Percentiles rank a stretch among this genome's conserved stretches.
These are phyloP conservation scores for Climacium dendroides DNA, from an alignment of 225 moss, liverwort and hornwort genomes.

Conservation along the genomic window DNA sequence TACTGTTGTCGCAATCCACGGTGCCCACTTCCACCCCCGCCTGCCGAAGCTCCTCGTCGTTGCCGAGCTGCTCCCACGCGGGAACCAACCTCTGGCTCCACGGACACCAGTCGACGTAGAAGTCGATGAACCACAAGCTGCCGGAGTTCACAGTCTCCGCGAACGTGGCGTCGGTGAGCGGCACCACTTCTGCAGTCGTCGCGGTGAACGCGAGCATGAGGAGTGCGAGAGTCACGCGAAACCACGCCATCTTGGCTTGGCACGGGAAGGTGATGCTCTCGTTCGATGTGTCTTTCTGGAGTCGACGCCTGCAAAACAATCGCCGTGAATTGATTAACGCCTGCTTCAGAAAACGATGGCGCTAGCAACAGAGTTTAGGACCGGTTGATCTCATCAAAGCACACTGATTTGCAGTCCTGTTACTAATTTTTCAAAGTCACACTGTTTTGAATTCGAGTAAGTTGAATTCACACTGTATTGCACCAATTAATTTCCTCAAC, in stretches of 20 bases:
- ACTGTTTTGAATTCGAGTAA: neutral
- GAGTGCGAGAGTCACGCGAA: neutral
- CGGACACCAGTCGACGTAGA: conserved; percentile 63
- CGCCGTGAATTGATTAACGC: neutral
- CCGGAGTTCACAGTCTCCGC: conserved; percentile 51
- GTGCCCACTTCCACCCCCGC: conserved; percentile 48
- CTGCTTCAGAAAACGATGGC: neutral
- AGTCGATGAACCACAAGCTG: conserved; percentile 76
- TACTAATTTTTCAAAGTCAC: neutral
- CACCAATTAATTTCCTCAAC: neutral
- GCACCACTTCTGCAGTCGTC: conserved; percentile 27
- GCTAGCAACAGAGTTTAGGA: neutral
- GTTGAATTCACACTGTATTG: neutral
- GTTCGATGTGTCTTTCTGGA: neutral
- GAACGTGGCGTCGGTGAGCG: conserved; percentile 59
- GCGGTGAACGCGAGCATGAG: neutral
- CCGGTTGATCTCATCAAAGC: neutral
- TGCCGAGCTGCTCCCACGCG: conserved; percentile 57
- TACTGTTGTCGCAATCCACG: conserved; percentile 52
- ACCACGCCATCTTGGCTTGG: neutral
- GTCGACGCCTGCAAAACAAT: neutral
- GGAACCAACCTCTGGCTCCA: conserved; percentile 51
- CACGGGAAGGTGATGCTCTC: neutral
- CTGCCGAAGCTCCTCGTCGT: conserved; percentile 32
- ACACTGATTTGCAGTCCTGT: neutral